Evolutionary conservation across 169 alveolate species (phyloP), one percentile per base, ranked within the genome.

Genomic region (Cryptosporidium meleagridis): DNA sequence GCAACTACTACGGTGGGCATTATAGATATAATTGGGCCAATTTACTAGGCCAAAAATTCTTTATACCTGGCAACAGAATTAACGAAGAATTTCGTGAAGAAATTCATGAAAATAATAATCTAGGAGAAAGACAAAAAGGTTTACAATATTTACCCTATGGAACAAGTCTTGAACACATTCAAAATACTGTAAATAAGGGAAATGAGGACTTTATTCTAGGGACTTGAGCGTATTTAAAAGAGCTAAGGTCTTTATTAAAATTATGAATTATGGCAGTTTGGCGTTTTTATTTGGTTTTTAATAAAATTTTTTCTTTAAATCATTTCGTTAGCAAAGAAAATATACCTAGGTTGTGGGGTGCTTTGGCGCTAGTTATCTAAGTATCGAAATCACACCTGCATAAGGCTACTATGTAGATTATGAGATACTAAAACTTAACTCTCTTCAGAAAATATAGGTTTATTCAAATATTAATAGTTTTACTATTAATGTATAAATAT

Each of bases 21-120:
- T 31, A 73, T 59, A 80, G 89, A 59, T 80, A 41, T 31, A 65
- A 80, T n/a, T 80, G 89, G 89, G 89, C 89, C 12, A 67, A 48
- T 23, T 44, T 65, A 23, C 29, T 80, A 8, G 89, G 69, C 45
- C 37, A 65, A 21, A 80, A 62, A 48, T 39, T 61, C 33, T 80
- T 80, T 67, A 29, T 80, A 21, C 89, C 89, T 4, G 67, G 14
- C 21, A 21, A 26, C 44, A 70, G 12, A 29, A 45, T 44, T 7
- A 61, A 5, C 0, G 14, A 16, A 0, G 59, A 44, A 29, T n/a
- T 14, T 0, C 33, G 8, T 29, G 75, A 23, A 3, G 73, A 23
- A 8, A 41, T 7, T 31, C 18, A 9, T 44, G 45, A n/a, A 10
- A 12, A 67, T 21, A 10, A 2, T 37, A 65, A 18, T 41, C 73